Percentiles rank a stretch among this genome's conserved stretches.
Evolutionary conservation across 495 filamentous ascomycete species (phyloP).

Genomic region (Aspergillus wentii): DNA sequence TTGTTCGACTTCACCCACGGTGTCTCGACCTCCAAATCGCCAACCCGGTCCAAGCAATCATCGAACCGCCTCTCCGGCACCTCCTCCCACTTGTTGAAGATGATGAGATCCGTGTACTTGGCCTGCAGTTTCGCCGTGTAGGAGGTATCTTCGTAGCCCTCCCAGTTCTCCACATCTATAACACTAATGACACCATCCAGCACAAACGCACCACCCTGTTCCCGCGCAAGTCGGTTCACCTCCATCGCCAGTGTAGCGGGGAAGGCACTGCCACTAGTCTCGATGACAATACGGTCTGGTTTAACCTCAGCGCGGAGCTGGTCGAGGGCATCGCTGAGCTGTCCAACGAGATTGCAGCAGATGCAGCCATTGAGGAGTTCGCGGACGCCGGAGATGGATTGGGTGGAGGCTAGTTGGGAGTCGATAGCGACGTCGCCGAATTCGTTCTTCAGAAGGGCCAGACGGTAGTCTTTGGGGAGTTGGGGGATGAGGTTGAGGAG

Average conservation of each 20-base stretch:
- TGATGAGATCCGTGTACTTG: slow-evolving; percentile 83
- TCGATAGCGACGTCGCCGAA: slow-evolving; percentile 94
- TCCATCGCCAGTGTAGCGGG: slow-evolving; percentile 89
- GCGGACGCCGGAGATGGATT: slow-evolving; percentile 80
- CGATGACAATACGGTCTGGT: slow-evolving; percentile 87
- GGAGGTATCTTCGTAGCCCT: slow-evolving; percentile 86
- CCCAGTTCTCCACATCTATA: slow-evolving; percentile 96
- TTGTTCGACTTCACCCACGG: slow-evolving; percentile 75
- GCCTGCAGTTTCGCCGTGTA: slow-evolving; percentile 86
- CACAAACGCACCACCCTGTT: slow-evolving; percentile 53
- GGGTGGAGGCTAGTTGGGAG: slow-evolving; percentile 76
- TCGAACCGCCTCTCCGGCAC: slow-evolving; percentile 70
- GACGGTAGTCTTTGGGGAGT: slow-evolving; percentile 68
- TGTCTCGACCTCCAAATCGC: slow-evolving; percentile 77
- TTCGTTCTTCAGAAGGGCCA: slow-evolving; percentile 97
- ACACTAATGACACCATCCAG: slow-evolving; percentile 91
- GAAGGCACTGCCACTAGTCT: slow-evolving; percentile 85
- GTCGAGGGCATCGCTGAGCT: slow-evolving; percentile 72
- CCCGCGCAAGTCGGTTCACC: slow-evolving; percentile 71
- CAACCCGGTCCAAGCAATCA: slow-evolving; percentile 74
- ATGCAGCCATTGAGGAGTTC: slow-evolving; percentile 96
- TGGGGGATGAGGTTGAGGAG: slow-evolving; percentile 87
- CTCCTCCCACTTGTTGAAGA: slow-evolving; percentile 94
- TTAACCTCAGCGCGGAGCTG: slow-evolving; percentile 55
- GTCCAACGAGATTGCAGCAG: slow-evolving; percentile 95